Percentiles rank a stretch among this genome's conserved stretches.
phyloP scores from a whole-genome alignment of 2,329 filamentous ascomycete species.

The Apiospora malaysiana region DNA sequence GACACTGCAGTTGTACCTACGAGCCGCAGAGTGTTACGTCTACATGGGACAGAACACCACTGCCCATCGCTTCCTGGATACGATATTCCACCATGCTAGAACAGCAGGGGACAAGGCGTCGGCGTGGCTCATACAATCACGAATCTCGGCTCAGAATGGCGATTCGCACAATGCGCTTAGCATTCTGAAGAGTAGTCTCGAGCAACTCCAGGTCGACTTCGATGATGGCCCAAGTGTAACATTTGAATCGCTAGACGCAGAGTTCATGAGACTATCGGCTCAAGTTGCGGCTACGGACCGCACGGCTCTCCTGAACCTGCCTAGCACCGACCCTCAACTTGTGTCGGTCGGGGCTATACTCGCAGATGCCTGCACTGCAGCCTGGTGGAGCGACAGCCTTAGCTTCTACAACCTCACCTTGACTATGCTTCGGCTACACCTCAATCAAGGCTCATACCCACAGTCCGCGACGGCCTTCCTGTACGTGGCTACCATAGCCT shows the following conservation, averaged over 20 bases:
- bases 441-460: slow-evolving; percentile 68
- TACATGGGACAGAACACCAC: slow-evolving; percentile 75
- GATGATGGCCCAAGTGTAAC: slow-evolving; percentile 62
- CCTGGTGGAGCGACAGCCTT: slow-evolving; percentile 75
- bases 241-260: slow-evolving; percentile 77
- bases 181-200: slow-evolving; percentile 73
- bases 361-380: slow-evolving; percentile 71
- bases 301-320: slow-evolving; percentile 49
- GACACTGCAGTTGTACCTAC: slow-evolving; percentile 78
- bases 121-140: slow-evolving; percentile 82
- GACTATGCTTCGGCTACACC: slow-evolving; percentile 69
- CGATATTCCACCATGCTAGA: slow-evolving; percentile 73
- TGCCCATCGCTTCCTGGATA: slow-evolving; percentile 71
- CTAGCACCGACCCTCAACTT: slow-evolving; percentile 57
- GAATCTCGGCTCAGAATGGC: slow-evolving; percentile 77
- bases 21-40: slow-evolving; percentile 82
- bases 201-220: slow-evolving; percentile 70
- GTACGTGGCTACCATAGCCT: slow-evolving; percentile 69
- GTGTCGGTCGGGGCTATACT: slow-evolving; percentile 72
- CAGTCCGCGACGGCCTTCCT: slow-evolving; percentile 74
- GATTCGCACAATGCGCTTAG: slow-evolving; percentile 73
- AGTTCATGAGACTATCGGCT: slow-evolving; percentile 69
- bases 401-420: slow-evolving; percentile 76
- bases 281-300: slow-evolving; percentile 65
- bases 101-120: slow-evolving; percentile 81